These are phyloP conservation scores for Miamiensis avidus DNA, from an alignment of 169 alveolate genomes.

Conservation along the genomic window DNA sequence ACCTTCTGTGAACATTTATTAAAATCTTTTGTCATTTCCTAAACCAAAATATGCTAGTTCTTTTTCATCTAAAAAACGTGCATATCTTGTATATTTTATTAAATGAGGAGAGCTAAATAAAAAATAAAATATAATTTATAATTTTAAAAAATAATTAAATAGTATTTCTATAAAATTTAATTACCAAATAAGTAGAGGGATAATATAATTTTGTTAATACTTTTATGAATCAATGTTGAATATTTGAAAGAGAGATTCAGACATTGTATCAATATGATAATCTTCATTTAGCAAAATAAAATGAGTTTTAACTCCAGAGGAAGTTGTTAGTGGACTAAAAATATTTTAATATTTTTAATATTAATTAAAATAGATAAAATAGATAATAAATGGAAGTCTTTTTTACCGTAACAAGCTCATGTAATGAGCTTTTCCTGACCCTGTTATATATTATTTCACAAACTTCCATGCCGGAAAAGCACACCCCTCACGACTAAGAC, in stretches of 20 bases:
- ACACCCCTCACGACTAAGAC: conserved; percentile 33
- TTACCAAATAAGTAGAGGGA: not conserved
- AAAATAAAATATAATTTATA: no score
- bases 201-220: no score
- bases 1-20: no score
- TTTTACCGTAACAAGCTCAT: conserved; percentile 2
- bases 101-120: not conserved
- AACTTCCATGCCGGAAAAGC: conserved; percentile 44
- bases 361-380: no score
- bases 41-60: not conserved
- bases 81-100: not conserved
- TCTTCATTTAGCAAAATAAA: conserved; percentile 33
- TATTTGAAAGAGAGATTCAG: conserved; percentile 15
- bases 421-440: conserved; percentile 26
- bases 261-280: conserved; percentile 43
- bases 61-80: not conserved
- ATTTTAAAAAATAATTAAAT: no score
- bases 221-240: conserved; percentile 4
- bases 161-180: not conserved
- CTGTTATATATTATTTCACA: conserved; percentile 34
- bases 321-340: conserved; percentile 27
- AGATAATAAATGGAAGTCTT: no score
- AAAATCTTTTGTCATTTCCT: no score
- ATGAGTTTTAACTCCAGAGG: conserved; percentile 30
- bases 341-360: no score